These are phyloP conservation scores for Tuber indicum DNA, from an alignment of 495 filamentous ascomycete species.

Conservation along the genomic window DNA sequence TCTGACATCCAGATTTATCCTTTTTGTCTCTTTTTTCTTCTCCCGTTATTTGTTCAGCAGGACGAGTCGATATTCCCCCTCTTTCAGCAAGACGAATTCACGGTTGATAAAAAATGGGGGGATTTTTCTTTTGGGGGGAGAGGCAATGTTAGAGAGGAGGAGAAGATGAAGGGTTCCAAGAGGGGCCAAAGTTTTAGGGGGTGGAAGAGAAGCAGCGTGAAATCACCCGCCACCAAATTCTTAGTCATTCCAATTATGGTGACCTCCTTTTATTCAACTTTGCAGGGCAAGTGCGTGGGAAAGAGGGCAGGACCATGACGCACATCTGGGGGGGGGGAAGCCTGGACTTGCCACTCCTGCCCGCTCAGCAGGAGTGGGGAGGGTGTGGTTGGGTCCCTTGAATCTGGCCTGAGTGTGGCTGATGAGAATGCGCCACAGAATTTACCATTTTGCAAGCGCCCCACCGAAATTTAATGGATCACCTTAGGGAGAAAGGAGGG, in stretches of 20 bases:
- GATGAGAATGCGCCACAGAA: neutral
- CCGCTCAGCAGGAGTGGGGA: neutral
- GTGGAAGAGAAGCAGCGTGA: neutral
- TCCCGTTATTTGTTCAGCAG: slow-evolving; percentile 34
- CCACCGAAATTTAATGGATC: neutral
- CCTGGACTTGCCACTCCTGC: neutral
- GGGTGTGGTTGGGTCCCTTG: neutral
- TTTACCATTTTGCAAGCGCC: neutral
- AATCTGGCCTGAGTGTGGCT: neutral
- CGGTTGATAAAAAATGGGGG: slow-evolving; percentile 1
- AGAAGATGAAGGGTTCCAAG: neutral
- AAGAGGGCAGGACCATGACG: neutral
- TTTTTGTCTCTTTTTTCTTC: slow-evolving; percentile 19
- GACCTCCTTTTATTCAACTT: neutral
- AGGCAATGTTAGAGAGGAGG: slow-evolving; percentile 3
- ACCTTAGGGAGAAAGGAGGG: neutral
- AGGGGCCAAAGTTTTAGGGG: slow-evolving; percentile 4
- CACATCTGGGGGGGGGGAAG: neutral
- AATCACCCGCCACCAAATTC: slow-evolving; percentile 3
- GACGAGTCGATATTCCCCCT: slow-evolving; percentile 34
- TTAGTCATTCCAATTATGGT: slow-evolving; percentile 5
- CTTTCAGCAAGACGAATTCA: slow-evolving; percentile 1
- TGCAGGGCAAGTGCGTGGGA: neutral
- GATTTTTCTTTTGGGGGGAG: neutral
- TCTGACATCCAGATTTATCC: slow-evolving; percentile 36